Evolutionary conservation across 441 rosid genomes (phyloP).

Genomic region (Lepidium campestre): DNA sequence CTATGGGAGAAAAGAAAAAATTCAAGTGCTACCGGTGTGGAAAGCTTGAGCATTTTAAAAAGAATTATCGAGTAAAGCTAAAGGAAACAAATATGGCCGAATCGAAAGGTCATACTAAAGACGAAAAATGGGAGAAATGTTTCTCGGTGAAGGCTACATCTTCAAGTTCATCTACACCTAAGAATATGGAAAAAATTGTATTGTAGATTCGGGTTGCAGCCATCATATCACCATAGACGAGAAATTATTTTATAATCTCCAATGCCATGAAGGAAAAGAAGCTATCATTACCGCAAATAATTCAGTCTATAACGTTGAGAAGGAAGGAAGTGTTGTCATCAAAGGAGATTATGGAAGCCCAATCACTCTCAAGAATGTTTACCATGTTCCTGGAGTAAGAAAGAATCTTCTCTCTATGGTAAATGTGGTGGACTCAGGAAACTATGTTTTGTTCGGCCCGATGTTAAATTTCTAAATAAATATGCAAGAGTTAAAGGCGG

Average conservation of each 20-base stretch:
- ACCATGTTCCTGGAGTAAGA: not conserved
- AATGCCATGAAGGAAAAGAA: not conserved
- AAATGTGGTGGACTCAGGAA: not conserved
- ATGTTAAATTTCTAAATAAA: not conserved
- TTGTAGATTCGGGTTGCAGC: conserved; percentile 10
- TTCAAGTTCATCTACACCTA: not conserved
- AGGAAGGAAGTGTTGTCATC: not conserved
- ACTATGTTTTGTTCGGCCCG: not conserved
- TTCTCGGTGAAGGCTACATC: not conserved
- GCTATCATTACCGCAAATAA: not conserved
- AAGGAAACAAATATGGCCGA: not conserved
- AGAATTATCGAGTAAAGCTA: not conserved
- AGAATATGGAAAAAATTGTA: not conserved
- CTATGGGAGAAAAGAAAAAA: not conserved
- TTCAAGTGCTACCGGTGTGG: not conserved
- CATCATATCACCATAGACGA: conserved; percentile 16
- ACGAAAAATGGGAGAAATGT: not conserved
- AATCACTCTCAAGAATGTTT: not conserved
- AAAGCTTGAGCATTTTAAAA: not conserved
- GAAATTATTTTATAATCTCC: not conserved
- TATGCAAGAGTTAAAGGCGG: not conserved
- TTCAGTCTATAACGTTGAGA: not conserved
- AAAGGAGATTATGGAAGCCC: not conserved
- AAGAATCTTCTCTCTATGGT: not conserved
- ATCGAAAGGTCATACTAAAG: not conserved